Percentiles rank a stretch among this genome's conserved stretches.
Conservation (phyloP, 2,329 filamentous ascomycete genomes). For the Paecilomyces niveus region DNA sequence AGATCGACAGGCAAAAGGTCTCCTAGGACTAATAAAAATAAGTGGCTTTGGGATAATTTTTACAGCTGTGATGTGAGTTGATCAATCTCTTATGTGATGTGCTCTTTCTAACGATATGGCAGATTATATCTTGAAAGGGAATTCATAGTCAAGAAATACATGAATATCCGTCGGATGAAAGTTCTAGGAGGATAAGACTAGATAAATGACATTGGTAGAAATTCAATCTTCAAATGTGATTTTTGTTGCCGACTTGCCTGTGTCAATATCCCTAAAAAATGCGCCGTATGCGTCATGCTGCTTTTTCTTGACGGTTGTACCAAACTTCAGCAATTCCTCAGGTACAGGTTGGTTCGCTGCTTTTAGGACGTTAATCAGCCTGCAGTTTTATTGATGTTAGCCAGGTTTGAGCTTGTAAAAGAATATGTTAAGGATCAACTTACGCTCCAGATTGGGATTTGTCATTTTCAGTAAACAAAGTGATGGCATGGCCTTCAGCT, state of each 20-base stretch:
- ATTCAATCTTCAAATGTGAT: conserved; percentile 70
- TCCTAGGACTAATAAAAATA: conserved; percentile 37
- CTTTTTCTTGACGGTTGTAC: conserved; percentile 99
- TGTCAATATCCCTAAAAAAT: conserved; percentile 86
- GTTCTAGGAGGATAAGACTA: conserved; percentile 7
- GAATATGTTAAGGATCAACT: conserved; percentile 37
- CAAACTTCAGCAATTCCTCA: conserved; percentile 87
- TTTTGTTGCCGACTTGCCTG: conserved; percentile 78
- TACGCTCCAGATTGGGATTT: conserved; percentile 84
- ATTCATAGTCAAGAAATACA: conserved; percentile 21
- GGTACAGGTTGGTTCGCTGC: conserved; percentile 88
- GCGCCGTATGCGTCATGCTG: conserved; percentile 88
- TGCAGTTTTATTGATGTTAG: conserved; percentile 30
- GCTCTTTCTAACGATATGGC: conserved; percentile 12
- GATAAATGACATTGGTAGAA: conserved; percentile 14
- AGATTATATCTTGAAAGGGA: conserved; percentile 30
- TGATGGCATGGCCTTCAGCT: conserved; percentile 80
- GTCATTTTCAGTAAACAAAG: conserved; percentile 90
- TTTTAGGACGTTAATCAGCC: conserved; percentile 88
- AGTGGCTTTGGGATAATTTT: conserved; percentile 47
- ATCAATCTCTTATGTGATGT: conserved; percentile 1
- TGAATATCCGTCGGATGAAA: conserved; percentile 11
- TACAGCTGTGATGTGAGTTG: conserved; percentile 54
- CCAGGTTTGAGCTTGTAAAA: background rate
- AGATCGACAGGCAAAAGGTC: conserved; percentile 6